Percentiles rank a stretch among this genome's conserved stretches.
Evolutionary conservation across 2,329 filamentous ascomycete genomes (phyloP).

Genomic region (Diaporthe capsici): DNA sequence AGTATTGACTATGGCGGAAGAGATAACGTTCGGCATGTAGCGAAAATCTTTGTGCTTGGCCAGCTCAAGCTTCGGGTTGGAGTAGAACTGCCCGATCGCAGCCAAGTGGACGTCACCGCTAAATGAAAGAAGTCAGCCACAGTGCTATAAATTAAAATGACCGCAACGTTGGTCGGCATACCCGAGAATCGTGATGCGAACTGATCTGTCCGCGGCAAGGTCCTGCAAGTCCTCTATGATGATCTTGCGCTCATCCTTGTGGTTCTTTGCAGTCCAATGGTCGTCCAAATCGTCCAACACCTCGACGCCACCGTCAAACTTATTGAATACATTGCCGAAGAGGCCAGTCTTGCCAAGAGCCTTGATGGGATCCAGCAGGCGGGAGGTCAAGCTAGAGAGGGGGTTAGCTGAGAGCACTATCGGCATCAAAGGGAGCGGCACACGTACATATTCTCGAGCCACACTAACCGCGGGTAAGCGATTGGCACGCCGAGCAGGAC

Average conservation of each 20-base stretch:
- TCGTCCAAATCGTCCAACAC: slow-evolving; percentile 94
- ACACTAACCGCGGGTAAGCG: slow-evolving; percentile 83
- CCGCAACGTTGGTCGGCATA: slow-evolving; percentile 48
- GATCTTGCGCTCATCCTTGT: slow-evolving; percentile 90
- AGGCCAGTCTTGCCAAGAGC: slow-evolving; percentile 86
- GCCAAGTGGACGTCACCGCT: slow-evolving; percentile 95
- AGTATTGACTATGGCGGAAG: slow-evolving; percentile 93
- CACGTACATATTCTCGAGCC: slow-evolving; percentile 78
- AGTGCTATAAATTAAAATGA: background rate
- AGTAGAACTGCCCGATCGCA: slow-evolving; percentile 95
- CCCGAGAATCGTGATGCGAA: slow-evolving; percentile 91
- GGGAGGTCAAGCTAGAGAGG: slow-evolving; percentile 79
- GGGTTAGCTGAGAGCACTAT: slow-evolving; percentile 2
- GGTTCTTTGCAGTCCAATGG: slow-evolving; percentile 96
- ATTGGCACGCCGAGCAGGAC: slow-evolving; percentile 89
- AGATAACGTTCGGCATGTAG: slow-evolving; percentile 97
- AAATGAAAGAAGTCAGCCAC: slow-evolving; percentile 22
- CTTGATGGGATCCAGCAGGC: slow-evolving; percentile 89
- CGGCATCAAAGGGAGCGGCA: background rate
- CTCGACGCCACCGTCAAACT: slow-evolving; percentile 92
- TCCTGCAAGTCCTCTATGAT: slow-evolving; percentile 94
- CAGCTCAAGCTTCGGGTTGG: slow-evolving; percentile 83
- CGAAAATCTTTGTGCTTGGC: slow-evolving; percentile 92
- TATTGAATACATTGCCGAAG: slow-evolving; percentile 85
- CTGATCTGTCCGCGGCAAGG: slow-evolving; percentile 90